Conservation (phyloP, 2,329 filamentous ascomycete species). For the Pseudopyricularia cyperi region DNA sequence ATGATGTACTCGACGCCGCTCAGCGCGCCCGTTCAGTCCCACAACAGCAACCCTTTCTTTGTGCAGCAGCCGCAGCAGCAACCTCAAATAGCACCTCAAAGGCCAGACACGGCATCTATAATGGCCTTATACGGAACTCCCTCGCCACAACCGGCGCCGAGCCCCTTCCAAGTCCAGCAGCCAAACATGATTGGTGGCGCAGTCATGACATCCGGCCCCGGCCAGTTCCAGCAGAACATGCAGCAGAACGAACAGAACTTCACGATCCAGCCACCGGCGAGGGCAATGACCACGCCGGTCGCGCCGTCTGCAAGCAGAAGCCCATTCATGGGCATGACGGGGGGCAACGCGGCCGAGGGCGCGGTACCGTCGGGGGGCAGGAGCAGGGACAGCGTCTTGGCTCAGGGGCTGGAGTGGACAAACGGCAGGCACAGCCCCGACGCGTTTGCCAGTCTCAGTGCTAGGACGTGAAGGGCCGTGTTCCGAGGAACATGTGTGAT, state of each 20-base stretch:
- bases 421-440: slow-evolving; percentile 68
- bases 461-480: slow-evolving; percentile 31
- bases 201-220: not conserved
- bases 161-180: slow-evolving; percentile 17
- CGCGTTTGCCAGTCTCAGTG: slow-evolving; percentile 65
- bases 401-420: slow-evolving; percentile 50
- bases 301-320: slow-evolving; percentile 31
- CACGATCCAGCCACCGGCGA: not conserved
- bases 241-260: slow-evolving; percentile 8
- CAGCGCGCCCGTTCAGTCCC: slow-evolving; percentile 2
- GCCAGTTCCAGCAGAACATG: slow-evolving; percentile 10
- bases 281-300: slow-evolving; percentile 6
- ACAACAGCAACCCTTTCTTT: slow-evolving; percentile 19
- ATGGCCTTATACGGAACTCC: slow-evolving; percentile 53
- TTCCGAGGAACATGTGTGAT: not conserved
- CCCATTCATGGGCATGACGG: slow-evolving; percentile 35
- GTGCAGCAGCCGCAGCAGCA: slow-evolving; percentile 10
- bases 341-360: slow-evolving; percentile 9
- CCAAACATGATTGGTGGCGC: slow-evolving; percentile 16
- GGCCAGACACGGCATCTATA: slow-evolving; percentile 60
- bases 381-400: slow-evolving; percentile 62
- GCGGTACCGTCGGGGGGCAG: slow-evolving; percentile 22
- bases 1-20: slow-evolving; percentile 1
- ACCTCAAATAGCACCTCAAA: slow-evolving; percentile 23
- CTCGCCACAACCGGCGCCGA: slow-evolving; percentile 33